Conservation (phyloP, 139 green algal species). For the Micractinium sp. region DNA sequence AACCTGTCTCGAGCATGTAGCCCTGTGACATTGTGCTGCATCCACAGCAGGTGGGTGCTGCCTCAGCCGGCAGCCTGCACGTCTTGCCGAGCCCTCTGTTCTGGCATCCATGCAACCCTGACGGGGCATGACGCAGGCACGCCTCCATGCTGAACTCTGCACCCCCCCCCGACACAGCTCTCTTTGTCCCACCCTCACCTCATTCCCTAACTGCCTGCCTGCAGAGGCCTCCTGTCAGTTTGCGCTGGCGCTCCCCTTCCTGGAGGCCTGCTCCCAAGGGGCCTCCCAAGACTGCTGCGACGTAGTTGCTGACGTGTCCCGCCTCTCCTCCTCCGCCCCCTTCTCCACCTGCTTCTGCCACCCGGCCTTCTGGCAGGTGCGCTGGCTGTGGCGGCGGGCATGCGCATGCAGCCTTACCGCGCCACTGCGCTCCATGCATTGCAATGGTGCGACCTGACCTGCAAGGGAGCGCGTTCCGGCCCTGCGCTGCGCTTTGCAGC, state of each 20-base stretch:
- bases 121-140: too few relatives aligned
- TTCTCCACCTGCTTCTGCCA: slow-evolving; percentile 26
- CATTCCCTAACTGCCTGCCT: not conserved
- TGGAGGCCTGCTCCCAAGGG: slow-evolving; percentile 1
- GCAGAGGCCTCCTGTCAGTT: slow-evolving; percentile 28
- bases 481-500: too few relatives aligned
- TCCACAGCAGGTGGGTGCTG: too few relatives aligned
- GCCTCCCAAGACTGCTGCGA: slow-evolving; percentile 9
- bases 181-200: not conserved
- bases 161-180: not conserved
- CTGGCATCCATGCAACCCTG: too few relatives aligned
- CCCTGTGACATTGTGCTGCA: too few relatives aligned
- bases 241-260: not conserved
- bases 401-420: too few relatives aligned
- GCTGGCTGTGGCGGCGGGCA: too few relatives aligned
- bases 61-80: too few relatives aligned
- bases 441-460: not conserved
- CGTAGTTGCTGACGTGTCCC: not conserved
- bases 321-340: slow-evolving; percentile 16
- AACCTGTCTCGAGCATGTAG: not conserved
- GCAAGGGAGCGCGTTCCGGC: not conserved
- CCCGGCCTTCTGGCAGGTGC: slow-evolving; percentile 9
- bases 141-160: too few relatives aligned
- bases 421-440: not conserved
- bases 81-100: too few relatives aligned